Evolutionary conservation across 2,329 filamentous ascomycete species (phyloP).

Genomic region (Colletotrichum lindemuthianum): DNA sequence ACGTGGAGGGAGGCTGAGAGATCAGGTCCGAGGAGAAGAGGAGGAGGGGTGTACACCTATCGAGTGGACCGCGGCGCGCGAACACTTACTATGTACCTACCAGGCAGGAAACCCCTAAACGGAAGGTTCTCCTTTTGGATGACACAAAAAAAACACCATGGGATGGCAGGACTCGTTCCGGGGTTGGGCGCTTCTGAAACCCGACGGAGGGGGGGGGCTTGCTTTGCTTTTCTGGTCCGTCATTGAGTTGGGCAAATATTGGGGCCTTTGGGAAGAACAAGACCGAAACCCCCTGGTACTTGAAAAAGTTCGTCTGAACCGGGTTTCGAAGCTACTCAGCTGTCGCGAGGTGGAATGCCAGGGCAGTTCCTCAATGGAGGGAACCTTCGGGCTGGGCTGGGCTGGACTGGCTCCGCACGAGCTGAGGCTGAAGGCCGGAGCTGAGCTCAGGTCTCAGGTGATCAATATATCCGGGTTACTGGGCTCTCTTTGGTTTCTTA

Average conservation of each 20-base stretch:
- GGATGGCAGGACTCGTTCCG: neutral
- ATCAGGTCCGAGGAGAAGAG: neutral
- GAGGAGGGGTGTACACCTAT: constrained; percentile 4
- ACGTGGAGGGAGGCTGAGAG: constrained; percentile 1
- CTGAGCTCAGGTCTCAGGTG: neutral
- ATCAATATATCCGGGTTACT: no score
- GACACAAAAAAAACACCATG: neutral
- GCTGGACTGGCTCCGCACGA: neutral
- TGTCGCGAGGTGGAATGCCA: neutral
- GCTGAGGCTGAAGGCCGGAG: constrained; percentile 1
- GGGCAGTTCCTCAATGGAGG: neutral
- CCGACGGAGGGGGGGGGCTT: neutral
- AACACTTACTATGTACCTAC: no score
- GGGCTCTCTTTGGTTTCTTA: neutral
- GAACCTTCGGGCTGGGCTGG: neutral
- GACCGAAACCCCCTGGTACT: neutral
- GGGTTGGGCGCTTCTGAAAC: neutral
- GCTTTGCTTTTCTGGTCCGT: neutral
- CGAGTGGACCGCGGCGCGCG: neutral
- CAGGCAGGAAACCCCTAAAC: no score
- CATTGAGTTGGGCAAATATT: neutral
- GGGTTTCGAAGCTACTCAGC: constrained; percentile 10
- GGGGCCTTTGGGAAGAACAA: no score
- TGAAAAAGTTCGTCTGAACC: constrained; percentile 13
- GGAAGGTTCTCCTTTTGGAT: neutral